Evolutionary conservation across 106 monocot genomes (phyloP), one percentile per base, ranked within the genome.

Genomic region (Dendrobium nobile): DNA sequence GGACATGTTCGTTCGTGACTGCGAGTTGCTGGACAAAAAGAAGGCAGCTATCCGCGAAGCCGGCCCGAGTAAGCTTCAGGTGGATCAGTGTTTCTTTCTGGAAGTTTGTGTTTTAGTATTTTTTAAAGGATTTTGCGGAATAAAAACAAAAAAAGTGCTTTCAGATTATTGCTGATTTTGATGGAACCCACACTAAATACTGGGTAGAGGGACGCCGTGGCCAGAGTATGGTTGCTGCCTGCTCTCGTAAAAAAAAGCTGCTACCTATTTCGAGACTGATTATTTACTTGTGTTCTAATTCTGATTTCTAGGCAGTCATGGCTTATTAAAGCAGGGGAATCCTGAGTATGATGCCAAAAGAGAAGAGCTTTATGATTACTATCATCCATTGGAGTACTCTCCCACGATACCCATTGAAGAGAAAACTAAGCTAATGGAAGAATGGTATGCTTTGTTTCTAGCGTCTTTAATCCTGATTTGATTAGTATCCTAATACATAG

Each of bases 341-440:
- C 73, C 85, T 1, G 92, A 90, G 51, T 92, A 79, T 43, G 90
- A 92, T 72, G 87, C 80, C 40, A 94, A 90, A 84, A 91, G 94
- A 79, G 82, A 90, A 74, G 83, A 54, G 10, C 81, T 94, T 80
- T 90, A 87, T 82, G 85, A 92, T 13, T 88, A 95, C 78, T 95
- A 95, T 79, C 92, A 92, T 54, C 95, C 95, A 0, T 73, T 95
- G 72, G 92, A 95, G 79, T 85, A 85, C 78, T 95, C 92, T 1
- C 92, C 95, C 47, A 80, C 87, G 13, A 88, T 95, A 72, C 92
- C 95, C 1, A 80, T 95, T 17, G 87, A 85, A 72, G 95, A 95
- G 87, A 95, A 94, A 68, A 79, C 92, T 16, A 95, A 92, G 82
- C 78, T 95, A 42, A 95, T 95, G 95, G 92, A 90, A 67, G 94